Conservation (phyloP, 441 rosid genomes). For the Erysimum cheiri region DNA sequence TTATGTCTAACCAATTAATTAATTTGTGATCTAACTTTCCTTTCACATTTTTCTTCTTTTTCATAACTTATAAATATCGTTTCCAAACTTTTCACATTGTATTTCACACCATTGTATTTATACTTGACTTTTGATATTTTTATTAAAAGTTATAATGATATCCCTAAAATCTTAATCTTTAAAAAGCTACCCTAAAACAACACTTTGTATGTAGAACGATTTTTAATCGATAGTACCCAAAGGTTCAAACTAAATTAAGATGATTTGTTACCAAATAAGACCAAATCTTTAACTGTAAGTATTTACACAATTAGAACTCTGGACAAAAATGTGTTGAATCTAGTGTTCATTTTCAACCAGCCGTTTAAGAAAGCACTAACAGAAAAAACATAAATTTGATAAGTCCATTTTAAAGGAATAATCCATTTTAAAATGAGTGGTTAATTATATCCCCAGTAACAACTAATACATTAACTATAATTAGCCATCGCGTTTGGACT, state of each 20-base stretch:
- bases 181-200: not conserved
- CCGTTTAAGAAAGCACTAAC: conserved; percentile 12
- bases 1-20: too few species aligned
- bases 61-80: too few species aligned
- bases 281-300: conserved; percentile 11
- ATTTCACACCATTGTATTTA: too few species aligned
- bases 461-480: conserved; percentile 33
- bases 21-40: too few species aligned
- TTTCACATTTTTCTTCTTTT: too few species aligned
- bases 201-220: not conserved
- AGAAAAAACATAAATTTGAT: conserved; percentile 9
- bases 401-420: conserved; percentile 22
- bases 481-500: conserved; percentile 25
- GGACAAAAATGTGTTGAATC: conserved; percentile 16
- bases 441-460: conserved; percentile 21
- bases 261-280: conserved; percentile 8
- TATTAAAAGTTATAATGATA: too few species aligned
- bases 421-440: conserved; percentile 34
- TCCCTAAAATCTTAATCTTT: too few species aligned
- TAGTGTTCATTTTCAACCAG: conserved; percentile 31
- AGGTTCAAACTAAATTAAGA: conserved; percentile 13
- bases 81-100: too few species aligned
- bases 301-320: conserved; percentile 34
- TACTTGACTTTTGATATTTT: too few species aligned
- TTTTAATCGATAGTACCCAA: not conserved